A percentile compares a stretch with the other conserved stretches of the same genome.
Conservation (phyloP, 2,329 filamentous ascomycete genomes). For the Rutstroemia sp. region DNA sequence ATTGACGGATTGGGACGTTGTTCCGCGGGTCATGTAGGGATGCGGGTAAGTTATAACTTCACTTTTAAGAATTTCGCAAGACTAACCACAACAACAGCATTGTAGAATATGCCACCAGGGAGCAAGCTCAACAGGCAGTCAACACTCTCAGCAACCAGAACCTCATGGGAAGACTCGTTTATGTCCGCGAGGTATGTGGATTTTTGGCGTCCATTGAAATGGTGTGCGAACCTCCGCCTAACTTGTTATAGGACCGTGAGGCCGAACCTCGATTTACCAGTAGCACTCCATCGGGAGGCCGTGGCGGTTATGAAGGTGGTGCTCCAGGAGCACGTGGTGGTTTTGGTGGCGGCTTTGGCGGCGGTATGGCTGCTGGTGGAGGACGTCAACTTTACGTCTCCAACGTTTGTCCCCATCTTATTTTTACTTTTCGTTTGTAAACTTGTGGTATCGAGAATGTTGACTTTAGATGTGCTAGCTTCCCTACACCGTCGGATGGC, state of each 20-base stretch:
- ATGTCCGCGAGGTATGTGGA: slow-evolving; percentile 81
- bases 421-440: slow-evolving; percentile 13
- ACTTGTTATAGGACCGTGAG: slow-evolving; percentile 71
- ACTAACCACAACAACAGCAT: slow-evolving; percentile 53
- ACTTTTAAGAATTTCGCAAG: background rate
- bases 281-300: slow-evolving; percentile 50
- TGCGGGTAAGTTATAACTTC: slow-evolving; percentile 75
- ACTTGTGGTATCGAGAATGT: slow-evolving; percentile 27
- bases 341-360: slow-evolving; percentile 32
- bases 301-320: slow-evolving; percentile 46
- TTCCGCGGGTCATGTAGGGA: slow-evolving; percentile 92
- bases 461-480: slow-evolving; percentile 54
- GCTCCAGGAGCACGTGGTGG: slow-evolving; percentile 8
- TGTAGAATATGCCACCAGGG: slow-evolving; percentile 99
- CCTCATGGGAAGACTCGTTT: slow-evolving; percentile 95
- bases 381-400: slow-evolving; percentile 93
- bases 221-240: background rate
- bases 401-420: slow-evolving; percentile 71
- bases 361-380: slow-evolving; percentile 43
- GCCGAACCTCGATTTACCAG: slow-evolving; percentile 94
- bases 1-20: slow-evolving; percentile 97
- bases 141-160: slow-evolving; percentile 98
- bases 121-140: slow-evolving; percentile 97
- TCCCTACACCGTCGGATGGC: slow-evolving; percentile 96
- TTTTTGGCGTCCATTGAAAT: background rate